Conservation (phyloP, 495 filamentous ascomycete species). For the Penicillium verhagenii region DNA sequence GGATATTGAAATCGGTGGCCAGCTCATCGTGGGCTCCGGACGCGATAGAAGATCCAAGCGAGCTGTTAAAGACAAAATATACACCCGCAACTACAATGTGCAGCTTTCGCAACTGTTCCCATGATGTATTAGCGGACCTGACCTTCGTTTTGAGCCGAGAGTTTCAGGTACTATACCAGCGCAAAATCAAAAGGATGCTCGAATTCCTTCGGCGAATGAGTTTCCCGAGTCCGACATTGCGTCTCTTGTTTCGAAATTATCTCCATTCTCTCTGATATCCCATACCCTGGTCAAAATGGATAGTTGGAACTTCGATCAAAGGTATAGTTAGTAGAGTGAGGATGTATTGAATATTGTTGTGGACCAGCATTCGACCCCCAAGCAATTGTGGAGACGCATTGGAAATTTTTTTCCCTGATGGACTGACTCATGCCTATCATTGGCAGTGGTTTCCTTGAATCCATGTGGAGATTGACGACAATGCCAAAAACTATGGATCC, state of each 20-base stretch:
- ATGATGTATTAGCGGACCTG: not conserved
- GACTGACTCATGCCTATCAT: not conserved
- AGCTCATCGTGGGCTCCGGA: conserved; percentile 6
- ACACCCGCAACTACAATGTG: conserved; percentile 3
- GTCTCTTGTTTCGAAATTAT: not conserved
- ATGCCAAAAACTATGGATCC: not conserved
- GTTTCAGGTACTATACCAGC: not conserved
- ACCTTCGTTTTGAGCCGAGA: not conserved
- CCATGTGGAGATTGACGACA: not conserved
- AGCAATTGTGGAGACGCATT: not conserved
- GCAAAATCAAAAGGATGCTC: conserved; percentile 3
- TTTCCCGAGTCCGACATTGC: not conserved
- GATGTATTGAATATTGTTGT: not conserved
- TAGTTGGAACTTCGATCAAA: not conserved
- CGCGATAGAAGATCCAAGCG: conserved; percentile 4
- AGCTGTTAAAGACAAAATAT: conserved; percentile 5
- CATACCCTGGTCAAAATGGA: not conserved
- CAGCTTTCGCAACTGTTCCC: not conserved
- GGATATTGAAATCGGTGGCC: conserved; percentile 1
- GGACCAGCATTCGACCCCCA: conserved; percentile 3
- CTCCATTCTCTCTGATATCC: not conserved
- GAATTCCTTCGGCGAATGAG: not conserved
- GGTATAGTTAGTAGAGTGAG: not conserved
- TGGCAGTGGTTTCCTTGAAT: not conserved
- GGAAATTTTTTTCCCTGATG: not conserved